phyloP scores from a whole-genome alignment of 2,329 filamentous ascomycete genomes.

The Aspergillus persii region DNA sequence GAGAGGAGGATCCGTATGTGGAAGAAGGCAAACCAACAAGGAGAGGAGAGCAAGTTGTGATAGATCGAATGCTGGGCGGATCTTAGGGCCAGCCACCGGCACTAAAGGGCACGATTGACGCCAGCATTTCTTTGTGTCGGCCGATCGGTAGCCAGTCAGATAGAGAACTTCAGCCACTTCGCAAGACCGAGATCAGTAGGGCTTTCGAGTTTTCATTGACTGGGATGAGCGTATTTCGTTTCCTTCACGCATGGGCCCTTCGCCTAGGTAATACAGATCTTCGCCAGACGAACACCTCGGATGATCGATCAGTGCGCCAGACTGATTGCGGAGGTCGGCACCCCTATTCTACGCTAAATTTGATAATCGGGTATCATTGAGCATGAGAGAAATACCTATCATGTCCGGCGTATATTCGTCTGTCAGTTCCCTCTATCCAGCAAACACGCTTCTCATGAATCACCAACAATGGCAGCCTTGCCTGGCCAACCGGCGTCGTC shows the following conservation, averaged over 20 bases:
- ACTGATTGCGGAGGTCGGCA: no score
- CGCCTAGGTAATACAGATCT: neutral
- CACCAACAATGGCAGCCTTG: neutral
- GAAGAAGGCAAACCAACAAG: slow-evolving; percentile 47
- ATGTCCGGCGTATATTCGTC: no score
- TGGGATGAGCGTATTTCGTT: neutral
- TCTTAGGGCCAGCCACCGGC: no score
- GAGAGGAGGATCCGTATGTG: slow-evolving; percentile 59
- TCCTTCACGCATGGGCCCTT: neutral
- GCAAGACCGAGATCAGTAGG: neutral
- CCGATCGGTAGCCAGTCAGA: neutral
- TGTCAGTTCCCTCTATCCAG: no score
- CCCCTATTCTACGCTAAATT: no score
- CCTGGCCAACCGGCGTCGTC: no score
- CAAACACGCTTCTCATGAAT: neutral
- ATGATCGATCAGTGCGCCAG: no score
- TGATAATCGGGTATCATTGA: no score
- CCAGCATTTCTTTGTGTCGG: neutral
- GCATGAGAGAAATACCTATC: no score
- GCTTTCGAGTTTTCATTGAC: neutral
- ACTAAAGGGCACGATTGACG: neutral
- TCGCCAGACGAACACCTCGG: no score
- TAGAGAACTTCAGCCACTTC: no score
- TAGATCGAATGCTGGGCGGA: neutral
- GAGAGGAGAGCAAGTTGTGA: slow-evolving; percentile 9